phyloP scores from a whole-genome alignment of 768 basidiomycete species.

The Boletus sensibilis region DNA sequence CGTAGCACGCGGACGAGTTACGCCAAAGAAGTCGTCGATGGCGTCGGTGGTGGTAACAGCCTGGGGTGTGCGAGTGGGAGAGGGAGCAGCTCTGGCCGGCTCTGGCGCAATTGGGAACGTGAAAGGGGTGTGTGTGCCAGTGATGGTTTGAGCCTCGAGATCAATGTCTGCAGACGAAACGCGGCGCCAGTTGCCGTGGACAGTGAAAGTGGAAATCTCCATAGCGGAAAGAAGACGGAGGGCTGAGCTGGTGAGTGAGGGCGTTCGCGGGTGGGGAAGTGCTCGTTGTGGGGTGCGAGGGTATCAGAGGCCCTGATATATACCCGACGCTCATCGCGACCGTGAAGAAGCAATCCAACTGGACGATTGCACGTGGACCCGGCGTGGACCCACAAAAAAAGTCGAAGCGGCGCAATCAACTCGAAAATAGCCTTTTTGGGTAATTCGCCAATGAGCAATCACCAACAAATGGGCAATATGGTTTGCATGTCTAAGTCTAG shows the following conservation, averaged over 20 bases:
- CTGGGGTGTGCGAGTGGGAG: conserved; percentile 7
- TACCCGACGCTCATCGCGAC: neutral
- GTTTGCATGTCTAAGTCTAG: neutral
- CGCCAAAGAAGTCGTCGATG: conserved; percentile 33
- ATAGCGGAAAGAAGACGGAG: neutral
- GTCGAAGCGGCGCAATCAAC: no score
- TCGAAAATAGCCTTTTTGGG: conserved; percentile 5
- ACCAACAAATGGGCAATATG: neutral
- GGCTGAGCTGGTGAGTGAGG: neutral
- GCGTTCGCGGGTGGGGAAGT: neutral
- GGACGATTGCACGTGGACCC: neutral
- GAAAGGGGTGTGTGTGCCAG: conserved; percentile 4
- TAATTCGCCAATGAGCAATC: neutral
- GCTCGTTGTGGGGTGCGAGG: neutral
- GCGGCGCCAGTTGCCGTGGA: conserved; percentile 18
- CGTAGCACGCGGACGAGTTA: conserved; percentile 22
- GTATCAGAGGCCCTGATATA: neutral
- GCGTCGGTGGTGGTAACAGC: conserved; percentile 2
- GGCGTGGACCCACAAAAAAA: neutral
- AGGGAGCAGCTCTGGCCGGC: conserved; percentile 1
- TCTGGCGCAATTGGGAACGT: conserved; percentile 6
- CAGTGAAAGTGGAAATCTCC: conserved; percentile 1
- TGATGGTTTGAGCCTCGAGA: conserved; percentile 18
- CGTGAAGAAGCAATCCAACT: neutral
- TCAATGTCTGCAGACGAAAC: conserved; percentile 8